Percentiles rank a stretch among this genome's conserved stretches.
These are phyloP conservation scores for Daedalea quercina DNA, from an alignment of 768 basidiomycete species.

Conservation along the genomic window DNA sequence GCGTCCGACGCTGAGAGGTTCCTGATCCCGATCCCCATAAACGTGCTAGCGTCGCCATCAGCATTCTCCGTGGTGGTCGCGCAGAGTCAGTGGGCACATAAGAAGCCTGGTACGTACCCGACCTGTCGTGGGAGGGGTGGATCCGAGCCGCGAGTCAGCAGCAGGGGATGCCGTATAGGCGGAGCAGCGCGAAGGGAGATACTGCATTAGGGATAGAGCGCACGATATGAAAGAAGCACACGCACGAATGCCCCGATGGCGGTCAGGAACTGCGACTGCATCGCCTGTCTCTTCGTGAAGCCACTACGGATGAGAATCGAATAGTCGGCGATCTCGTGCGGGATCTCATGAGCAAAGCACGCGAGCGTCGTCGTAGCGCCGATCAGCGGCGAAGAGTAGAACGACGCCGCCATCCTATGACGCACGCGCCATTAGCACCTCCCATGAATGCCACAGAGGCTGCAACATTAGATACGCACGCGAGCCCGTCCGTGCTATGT, in stretches of 20 bases:
- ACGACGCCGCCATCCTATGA: constrained; percentile 87
- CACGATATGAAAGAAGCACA: constrained; percentile 19
- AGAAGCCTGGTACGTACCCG: constrained; percentile 8
- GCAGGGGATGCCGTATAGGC: background rate
- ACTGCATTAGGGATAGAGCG: background rate
- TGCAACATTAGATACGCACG: constrained; percentile 42
- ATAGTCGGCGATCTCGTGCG: constrained; percentile 96
- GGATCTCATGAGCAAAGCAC: constrained; percentile 93
- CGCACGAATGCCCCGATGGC: constrained; percentile 89
- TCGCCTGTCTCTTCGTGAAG: constrained; percentile 85
- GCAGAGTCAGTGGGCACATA: background rate
- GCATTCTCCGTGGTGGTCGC: constrained; percentile 4
- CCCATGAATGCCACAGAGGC: background rate
- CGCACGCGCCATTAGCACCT: background rate
- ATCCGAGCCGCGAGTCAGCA: background rate
- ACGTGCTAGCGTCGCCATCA: constrained; percentile 44
- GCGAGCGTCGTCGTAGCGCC: constrained; percentile 94
- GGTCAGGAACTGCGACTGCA: constrained; percentile 90
- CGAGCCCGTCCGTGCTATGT: constrained; percentile 82
- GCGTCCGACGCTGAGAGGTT: constrained; percentile 53
- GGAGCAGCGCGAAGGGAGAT: background rate
- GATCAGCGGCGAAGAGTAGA: constrained; percentile 91
- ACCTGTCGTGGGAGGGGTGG: constrained; percentile 6
- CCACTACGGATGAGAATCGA: constrained; percentile 89
- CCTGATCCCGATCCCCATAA: constrained; percentile 84